Conservation (phyloP, 495 filamentous ascomycete species). For the Penicillium ochrochloron region DNA sequence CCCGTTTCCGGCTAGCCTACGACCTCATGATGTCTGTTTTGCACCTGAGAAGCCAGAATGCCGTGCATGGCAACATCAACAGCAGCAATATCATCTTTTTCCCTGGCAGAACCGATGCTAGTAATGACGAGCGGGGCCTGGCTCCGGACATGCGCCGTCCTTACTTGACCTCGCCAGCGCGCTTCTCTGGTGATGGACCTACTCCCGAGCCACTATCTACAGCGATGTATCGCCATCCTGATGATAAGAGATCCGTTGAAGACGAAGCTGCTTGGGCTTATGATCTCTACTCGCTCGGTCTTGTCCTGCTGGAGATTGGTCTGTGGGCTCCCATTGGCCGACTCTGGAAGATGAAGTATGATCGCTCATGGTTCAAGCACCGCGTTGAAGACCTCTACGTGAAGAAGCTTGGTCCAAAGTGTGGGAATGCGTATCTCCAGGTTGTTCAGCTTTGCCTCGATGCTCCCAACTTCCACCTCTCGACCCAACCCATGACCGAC, state of each 20-base stretch:
- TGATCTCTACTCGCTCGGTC: constrained; percentile 83
- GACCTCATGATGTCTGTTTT: constrained; percentile 77
- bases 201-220: constrained; percentile 54
- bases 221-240: constrained; percentile 77
- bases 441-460: constrained; percentile 79
- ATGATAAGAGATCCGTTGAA: constrained; percentile 64
- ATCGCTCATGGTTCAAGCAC: constrained; percentile 64
- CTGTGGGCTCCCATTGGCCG: constrained; percentile 80
- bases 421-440: constrained; percentile 77
- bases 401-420: constrained; percentile 70
- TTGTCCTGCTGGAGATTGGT: constrained; percentile 84
- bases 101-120: constrained; percentile 50
- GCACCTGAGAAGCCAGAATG: constrained; percentile 73
- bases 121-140: constrained; percentile 46
- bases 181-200: constrained; percentile 72
- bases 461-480: constrained; percentile 67
- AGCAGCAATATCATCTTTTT: constrained; percentile 83
- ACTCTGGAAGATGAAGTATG: constrained; percentile 70
- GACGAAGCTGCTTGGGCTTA: constrained; percentile 62
- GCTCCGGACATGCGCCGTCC: constrained; percentile 70
- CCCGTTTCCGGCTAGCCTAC: constrained; percentile 81
- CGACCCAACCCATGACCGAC: constrained; percentile 60
- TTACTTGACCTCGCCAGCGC: constrained; percentile 78
- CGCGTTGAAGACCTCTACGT: constrained; percentile 65
- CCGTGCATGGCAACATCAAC: constrained; percentile 80